Evolutionary conservation across 768 basidiomycete genomes (phyloP).

Genomic region (Pleurotus tuoliensis): DNA sequence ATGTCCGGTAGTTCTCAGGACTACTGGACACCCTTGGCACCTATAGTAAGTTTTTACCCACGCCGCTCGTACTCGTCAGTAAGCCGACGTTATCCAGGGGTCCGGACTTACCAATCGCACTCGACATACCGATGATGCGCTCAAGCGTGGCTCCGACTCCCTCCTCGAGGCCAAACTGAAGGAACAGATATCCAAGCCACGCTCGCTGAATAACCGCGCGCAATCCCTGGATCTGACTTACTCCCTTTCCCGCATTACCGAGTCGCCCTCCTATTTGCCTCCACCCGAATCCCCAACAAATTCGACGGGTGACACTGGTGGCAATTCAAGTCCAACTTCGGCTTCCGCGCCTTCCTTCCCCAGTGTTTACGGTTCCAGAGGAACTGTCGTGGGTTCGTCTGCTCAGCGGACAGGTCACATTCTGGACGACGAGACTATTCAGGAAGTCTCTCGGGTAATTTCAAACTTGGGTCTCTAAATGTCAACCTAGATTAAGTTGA

Average conservation of each 20-base stretch:
- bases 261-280: conserved; percentile 53
- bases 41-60: conserved; percentile 52
- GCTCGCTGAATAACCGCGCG: conserved; percentile 80
- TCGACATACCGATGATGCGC: conserved; percentile 67
- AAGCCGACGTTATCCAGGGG: conserved; percentile 36
- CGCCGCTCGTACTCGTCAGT: conserved; percentile 12
- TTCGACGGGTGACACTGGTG: conserved; percentile 70
- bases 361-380: conserved; percentile 66
- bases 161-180: conserved; percentile 80
- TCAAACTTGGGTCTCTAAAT: conserved; percentile 65
- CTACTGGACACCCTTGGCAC: conserved; percentile 74
- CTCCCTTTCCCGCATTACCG: conserved; percentile 79
- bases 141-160: conserved; percentile 83
- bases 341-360: conserved; percentile 79
- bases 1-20: conserved; percentile 53
- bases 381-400: conserved; percentile 40
- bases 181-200: conserved; percentile 72
- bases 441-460: conserved; percentile 75
- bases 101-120: conserved; percentile 66
- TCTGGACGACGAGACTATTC: conserved; percentile 55
- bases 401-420: conserved; percentile 36
- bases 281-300: conserved; percentile 81
- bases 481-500: background rate
- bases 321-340: conserved; percentile 76
- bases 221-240: conserved; percentile 87